Percentiles rank a stretch among this genome's conserved stretches.
These are phyloP conservation scores for Agrostemma githago DNA, from an alignment of 148 eudicot genomes.

Conservation along the genomic window DNA sequence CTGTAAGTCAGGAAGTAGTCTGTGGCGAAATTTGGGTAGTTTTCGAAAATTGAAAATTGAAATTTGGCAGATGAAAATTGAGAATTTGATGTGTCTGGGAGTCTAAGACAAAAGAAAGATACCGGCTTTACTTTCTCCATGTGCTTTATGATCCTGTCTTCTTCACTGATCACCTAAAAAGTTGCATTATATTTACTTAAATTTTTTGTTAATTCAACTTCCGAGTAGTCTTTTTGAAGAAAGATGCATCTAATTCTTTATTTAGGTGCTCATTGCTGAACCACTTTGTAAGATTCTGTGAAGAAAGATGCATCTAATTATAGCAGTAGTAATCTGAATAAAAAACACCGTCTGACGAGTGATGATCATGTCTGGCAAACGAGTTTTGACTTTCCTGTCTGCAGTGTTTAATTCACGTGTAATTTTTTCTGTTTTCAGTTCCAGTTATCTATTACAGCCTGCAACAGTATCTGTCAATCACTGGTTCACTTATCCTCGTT, in stretches of 20 bases:
- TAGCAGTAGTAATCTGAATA: too few species aligned
- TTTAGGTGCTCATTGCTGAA: not conserved
- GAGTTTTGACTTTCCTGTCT: not conserved
- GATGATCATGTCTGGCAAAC: not conserved
- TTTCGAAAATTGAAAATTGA: not conserved
- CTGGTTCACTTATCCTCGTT: constrained; percentile 83
- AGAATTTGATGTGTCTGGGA: not conserved
- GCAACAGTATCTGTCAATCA: constrained; percentile 82
- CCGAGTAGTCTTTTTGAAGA: not conserved
- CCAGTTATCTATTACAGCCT: constrained; percentile 60
- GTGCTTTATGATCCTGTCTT: not conserved
- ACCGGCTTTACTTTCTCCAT: not conserved
- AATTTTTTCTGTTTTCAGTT: constrained; percentile 41
- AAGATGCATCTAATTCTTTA: not conserved
- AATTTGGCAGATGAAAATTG: not conserved
- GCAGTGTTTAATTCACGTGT: not conserved
- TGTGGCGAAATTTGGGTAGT: not conserved
- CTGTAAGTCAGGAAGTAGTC: not conserved
- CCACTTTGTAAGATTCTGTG: not conserved
- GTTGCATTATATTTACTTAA: not conserved
- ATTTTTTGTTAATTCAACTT: not conserved
- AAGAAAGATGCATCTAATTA: not conserved
- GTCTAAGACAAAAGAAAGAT: not conserved
- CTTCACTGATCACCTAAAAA: constrained; percentile 5
- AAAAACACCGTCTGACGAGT: too few species aligned